Evolutionary conservation across 1,139 yeast species (phyloP).

Genomic region (Hemisphaericaspora xylofermentans): DNA sequence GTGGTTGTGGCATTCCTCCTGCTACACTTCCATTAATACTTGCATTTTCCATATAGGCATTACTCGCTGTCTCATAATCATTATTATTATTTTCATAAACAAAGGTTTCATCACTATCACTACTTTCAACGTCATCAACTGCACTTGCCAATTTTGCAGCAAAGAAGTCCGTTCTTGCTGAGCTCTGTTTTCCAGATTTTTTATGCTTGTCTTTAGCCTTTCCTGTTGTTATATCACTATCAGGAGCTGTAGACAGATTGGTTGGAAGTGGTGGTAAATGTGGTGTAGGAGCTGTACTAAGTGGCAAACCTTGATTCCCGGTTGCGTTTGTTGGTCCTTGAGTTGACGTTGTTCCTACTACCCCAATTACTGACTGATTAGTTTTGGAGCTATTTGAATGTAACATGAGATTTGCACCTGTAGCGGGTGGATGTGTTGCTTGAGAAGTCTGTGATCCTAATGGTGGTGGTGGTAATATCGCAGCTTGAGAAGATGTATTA

Average conservation of each 20-base stretch:
- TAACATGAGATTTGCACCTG: conserved; percentile 9
- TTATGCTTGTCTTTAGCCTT: conserved; percentile 17
- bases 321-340: conserved; percentile 8
- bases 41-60: conserved; percentile 8
- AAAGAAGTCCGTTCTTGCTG: conserved; percentile 81
- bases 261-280: conserved; percentile 1
- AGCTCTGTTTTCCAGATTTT: conserved; percentile 29
- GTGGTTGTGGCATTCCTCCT: conserved; percentile 7
- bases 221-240: conserved; percentile 6
- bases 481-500: not conserved
- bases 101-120: conserved; percentile 91
- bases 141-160: conserved; percentile 95
- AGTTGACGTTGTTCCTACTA: not conserved
- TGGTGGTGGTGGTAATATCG: conserved; percentile 4
- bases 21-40: conserved; percentile 14
- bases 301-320: not conserved
- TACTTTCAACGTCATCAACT: conserved; percentile 82
- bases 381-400: conserved; percentile 12
- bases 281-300: not conserved
- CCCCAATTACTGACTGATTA: conserved; percentile 1
- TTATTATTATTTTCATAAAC: conserved; percentile 66
- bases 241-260: not conserved
- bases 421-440: not conserved
- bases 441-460: not conserved
- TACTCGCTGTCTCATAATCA: conserved; percentile 13